Base-by-base conservation (phyloP, 1,139 yeast genomes). In the Lodderomyces theae region DNA sequence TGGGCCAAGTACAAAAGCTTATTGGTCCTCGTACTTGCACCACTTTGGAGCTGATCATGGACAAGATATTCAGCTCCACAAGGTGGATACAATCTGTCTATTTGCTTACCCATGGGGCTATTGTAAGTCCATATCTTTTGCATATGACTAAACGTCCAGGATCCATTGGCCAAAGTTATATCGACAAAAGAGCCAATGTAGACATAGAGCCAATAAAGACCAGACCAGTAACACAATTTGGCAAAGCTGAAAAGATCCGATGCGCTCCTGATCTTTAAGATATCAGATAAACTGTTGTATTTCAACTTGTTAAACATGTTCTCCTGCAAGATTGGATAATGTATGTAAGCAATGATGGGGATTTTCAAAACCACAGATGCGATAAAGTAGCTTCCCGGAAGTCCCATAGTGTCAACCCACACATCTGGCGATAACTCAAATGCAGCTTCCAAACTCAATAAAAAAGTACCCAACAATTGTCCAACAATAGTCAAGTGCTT, bases 401-500 rank as follows among this genome's bases (percentile, higher is more conserved):
- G 79, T 0, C 98, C 98, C 74, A 88, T 84, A 1, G 98, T 90
- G 56, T 94, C 98, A 26, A 92, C 72, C 80, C 90, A 89, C n/a
- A 89, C 74, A 60, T 92, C 97, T 0, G 97, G 97, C 6, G 84
- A 72, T 32, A 87, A 70, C 49, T 74, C 75, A 46, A 67, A 64
- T 44, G 88, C 58, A 0, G 96, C 96, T 56, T 86, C 94, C 40
- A 79, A 64, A 0, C 87, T 78, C 35, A 92, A 66, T 16, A 83
- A 48, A 9, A 79, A 57, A 1, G 95, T 80, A 1, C 97, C 97
- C 13, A 88, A 41, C 2, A 95, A 86, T 64, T 94, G 98, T 17
- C 96, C 95, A 4, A 87, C 52, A 46, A 94, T 69, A 0, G 97
- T 92, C 53, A 88, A 79, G 42, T 76, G 74, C 12, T 82, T 84